Evolutionary conservation across 1,139 yeast genomes (phyloP).

Genomic region (Geotrichum macrosporum): DNA sequence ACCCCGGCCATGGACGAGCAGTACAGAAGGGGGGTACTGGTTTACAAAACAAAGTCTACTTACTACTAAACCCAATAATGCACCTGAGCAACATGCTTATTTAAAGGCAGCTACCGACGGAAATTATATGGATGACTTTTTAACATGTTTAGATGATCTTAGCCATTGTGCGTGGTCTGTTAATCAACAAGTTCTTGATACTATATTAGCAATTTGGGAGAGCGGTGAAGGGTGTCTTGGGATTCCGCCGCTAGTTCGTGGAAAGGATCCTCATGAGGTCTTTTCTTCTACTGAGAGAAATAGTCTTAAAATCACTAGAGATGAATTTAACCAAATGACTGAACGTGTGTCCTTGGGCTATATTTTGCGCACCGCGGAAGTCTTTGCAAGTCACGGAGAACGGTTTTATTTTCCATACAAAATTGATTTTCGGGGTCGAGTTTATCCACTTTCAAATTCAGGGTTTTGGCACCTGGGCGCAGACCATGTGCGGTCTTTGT

Average conservation of each 20-base stretch:
- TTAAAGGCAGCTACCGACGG: slow-evolving; percentile 68
- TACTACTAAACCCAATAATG: slow-evolving; percentile 54
- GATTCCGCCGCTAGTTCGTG: slow-evolving; percentile 62
- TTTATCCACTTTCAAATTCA: slow-evolving; percentile 68
- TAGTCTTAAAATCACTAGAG: slow-evolving; percentile 60
- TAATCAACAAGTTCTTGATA: slow-evolving; percentile 58
- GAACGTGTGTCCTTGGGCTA: slow-evolving; percentile 40
- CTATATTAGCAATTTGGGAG: slow-evolving; percentile 72
- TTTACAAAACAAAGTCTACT: slow-evolving; percentile 55
- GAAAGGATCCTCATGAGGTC: slow-evolving; percentile 51
- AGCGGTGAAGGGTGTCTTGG: slow-evolving; percentile 65
- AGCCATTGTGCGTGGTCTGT: slow-evolving; percentile 91
- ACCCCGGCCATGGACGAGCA: slow-evolving; percentile 74
- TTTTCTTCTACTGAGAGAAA: slow-evolving; percentile 49
- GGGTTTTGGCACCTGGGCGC: slow-evolving; percentile 57
- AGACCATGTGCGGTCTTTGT: slow-evolving; percentile 58
- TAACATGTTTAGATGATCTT: slow-evolving; percentile 70
- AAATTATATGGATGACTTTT: slow-evolving; percentile 57
- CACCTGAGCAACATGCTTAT: slow-evolving; percentile 80
- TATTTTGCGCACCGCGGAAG: slow-evolving; percentile 80
- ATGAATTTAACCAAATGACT: slow-evolving; percentile 54
- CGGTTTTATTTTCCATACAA: slow-evolving; percentile 79
- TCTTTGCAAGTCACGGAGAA: slow-evolving; percentile 51
- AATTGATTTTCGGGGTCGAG: slow-evolving; percentile 81
- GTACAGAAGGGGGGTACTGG: slow-evolving; percentile 71